Percentiles rank a stretch among this genome's conserved stretches.
Evolutionary conservation across 1,284 basidiomycete species (phyloP).

Genomic region (Pseudozyma hubeiensis): DNA sequence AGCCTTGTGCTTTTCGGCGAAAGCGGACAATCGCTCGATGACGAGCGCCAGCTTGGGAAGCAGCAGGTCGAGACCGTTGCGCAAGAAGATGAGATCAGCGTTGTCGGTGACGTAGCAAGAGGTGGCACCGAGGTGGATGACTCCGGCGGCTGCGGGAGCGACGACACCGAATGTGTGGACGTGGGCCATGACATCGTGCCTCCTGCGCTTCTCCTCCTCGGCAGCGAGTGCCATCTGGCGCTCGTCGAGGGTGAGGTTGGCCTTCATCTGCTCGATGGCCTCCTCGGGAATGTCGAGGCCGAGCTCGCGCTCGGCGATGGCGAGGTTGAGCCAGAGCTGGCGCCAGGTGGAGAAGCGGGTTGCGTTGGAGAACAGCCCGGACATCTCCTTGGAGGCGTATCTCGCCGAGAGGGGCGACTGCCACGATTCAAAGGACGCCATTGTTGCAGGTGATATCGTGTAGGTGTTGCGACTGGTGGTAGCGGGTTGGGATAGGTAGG

Average conservation of each 20-base stretch:
- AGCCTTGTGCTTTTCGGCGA: slow-evolving; percentile 74
- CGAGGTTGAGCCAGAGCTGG: slow-evolving; percentile 94
- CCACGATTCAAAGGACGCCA: slow-evolving; percentile 60
- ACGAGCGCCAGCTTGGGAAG: slow-evolving; percentile 87
- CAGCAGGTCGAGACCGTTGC: slow-evolving; percentile 84
- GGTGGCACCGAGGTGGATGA: slow-evolving; percentile 96
- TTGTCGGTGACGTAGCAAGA: slow-evolving; percentile 97
- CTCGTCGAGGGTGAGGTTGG: slow-evolving; percentile 84
- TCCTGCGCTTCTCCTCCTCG: slow-evolving; percentile 92
- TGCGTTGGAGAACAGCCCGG: slow-evolving; percentile 89
- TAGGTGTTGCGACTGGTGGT: background rate
- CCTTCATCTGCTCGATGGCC: slow-evolving; percentile 93
- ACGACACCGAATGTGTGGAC: slow-evolving; percentile 96
- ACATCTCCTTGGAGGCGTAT: slow-evolving; percentile 99
- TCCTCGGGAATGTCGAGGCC: slow-evolving; percentile 89
- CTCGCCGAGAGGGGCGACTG: slow-evolving; percentile 72
- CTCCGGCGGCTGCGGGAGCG: slow-evolving; percentile 93
- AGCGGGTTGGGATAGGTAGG: too few species aligned
- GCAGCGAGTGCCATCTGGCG: slow-evolving; percentile 93
- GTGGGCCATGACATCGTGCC: slow-evolving; percentile 99
- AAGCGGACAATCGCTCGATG: slow-evolving; percentile 85
- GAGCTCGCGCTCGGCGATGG: slow-evolving; percentile 94
- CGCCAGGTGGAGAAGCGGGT: slow-evolving; percentile 98
- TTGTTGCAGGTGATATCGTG: slow-evolving; percentile 4
- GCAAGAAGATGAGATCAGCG: slow-evolving; percentile 93